A percentile compares a stretch with the other conserved stretches of the same genome.
phyloP scores from a whole-genome alignment of 192 early-diverging fungal genomes.

The Lobosporangium transversale region DNA sequence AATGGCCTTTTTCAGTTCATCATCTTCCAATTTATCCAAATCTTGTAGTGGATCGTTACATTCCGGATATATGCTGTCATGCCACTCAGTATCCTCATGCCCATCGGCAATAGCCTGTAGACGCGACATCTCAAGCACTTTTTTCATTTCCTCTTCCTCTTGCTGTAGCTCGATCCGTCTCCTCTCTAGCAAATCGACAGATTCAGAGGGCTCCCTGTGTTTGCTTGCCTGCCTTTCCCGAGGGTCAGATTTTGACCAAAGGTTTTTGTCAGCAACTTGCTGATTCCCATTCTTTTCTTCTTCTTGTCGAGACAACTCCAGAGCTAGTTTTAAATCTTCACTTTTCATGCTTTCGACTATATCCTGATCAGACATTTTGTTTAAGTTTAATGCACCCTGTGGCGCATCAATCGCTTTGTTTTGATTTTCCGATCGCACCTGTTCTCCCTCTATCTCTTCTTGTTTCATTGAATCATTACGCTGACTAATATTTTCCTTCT shows the following conservation, averaged over 20 bases:
- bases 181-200: constrained; percentile 28
- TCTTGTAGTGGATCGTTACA: neutral
- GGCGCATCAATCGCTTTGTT: constrained; percentile 14
- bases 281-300: neutral
- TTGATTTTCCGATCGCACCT: constrained; percentile 5
- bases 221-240: neutral
- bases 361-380: neutral
- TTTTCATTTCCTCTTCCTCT: constrained; percentile 53
- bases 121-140: constrained; percentile 35
- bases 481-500: no score
- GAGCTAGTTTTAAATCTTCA: constrained; percentile 10
- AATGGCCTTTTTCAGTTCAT: constrained; percentile 36
- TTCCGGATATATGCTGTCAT: neutral
- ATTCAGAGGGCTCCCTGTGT: neutral
- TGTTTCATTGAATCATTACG: neutral
- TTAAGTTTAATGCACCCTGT: neutral
- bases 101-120: constrained; percentile 39
- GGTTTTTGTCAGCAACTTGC: neutral
- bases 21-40: constrained; percentile 10
- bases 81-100: constrained; percentile 1
- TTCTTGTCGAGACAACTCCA: constrained; percentile 24
- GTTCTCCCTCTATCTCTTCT: constrained; percentile 3
- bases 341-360: neutral
- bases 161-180: constrained; percentile 18
- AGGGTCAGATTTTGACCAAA: neutral